Percentiles rank a stretch among this genome's conserved stretches.
Evolutionary conservation across 2,329 filamentous ascomycete species (phyloP).

Genomic region (Xenosphaeropsis pyriputrescens): DNA sequence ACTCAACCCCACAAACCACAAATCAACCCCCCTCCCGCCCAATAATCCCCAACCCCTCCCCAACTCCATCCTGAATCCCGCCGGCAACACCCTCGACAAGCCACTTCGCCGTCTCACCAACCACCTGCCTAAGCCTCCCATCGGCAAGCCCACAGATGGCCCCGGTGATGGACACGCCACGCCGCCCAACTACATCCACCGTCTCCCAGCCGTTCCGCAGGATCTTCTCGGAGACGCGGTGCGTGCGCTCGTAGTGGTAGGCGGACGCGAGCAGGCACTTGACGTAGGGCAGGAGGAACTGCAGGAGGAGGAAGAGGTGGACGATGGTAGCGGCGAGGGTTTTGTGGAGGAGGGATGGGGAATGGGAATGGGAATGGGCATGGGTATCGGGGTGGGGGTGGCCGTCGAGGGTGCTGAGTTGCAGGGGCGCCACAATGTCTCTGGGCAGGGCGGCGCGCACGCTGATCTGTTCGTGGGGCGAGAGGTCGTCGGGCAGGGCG

Average conservation of each 20-base stretch:
- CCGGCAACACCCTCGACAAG: constrained; percentile 47
- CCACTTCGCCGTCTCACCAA: constrained; percentile 43
- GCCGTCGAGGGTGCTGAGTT: background rate
- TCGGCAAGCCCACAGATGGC: constrained; percentile 46
- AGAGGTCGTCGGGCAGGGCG: constrained; percentile 42
- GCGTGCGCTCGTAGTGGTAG: constrained; percentile 49
- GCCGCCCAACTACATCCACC: constrained; percentile 36
- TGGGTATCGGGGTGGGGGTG: background rate
- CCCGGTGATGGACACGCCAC: constrained; percentile 33
- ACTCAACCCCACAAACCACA: no score
- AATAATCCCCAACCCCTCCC: constrained; percentile 33
- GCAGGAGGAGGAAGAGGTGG: constrained; percentile 40
- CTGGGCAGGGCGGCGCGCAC: constrained; percentile 35
- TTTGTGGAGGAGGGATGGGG: constrained; percentile 40
- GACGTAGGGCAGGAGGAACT: constrained; percentile 46
- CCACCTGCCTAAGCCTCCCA: constrained; percentile 43
- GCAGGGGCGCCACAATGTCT: constrained; percentile 11
- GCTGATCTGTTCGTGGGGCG: constrained; percentile 33
- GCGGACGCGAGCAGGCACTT: constrained; percentile 34
- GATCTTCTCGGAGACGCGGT: constrained; percentile 46
- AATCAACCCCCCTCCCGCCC: constrained; percentile 9
- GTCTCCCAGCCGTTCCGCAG: constrained; percentile 34
- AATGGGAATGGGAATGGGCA: constrained; percentile 9
- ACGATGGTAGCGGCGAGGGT: constrained; percentile 39
- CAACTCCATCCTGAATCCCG: constrained; percentile 50